Base-by-base conservation (phyloP, 2,329 filamentous ascomycete species). In the Verticillium nubilum region DNA sequence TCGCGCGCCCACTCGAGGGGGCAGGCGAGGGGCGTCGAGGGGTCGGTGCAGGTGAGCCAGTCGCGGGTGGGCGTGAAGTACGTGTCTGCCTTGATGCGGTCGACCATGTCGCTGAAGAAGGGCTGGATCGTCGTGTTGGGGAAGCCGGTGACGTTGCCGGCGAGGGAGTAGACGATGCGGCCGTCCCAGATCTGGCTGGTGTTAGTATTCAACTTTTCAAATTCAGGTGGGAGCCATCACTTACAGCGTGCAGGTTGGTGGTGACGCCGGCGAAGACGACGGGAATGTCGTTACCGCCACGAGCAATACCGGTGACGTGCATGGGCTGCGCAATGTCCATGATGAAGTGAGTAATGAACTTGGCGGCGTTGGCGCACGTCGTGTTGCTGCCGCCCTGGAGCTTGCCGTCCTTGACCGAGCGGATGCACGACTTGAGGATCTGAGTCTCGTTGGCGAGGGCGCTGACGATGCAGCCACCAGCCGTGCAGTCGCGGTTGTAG, bases 211-310 rank as follows among this genome's bases (percentile, higher is more conserved):
- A 6, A 25, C n/a, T 12, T 13, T 25, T 9, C 5, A 4, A 17
- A 23, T 7, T 7, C 7, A 3, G 47, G 25, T 9, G 47, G 25
- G 47, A 25, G 37, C 12, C 4, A 7, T 25, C n/a, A 19, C 56
- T 33, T 28, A 57, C 76, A 4, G 80, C 69, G 68, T 88, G 86
- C 5, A 88, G 75, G 67, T 88, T 88, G 28, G 81, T 82, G 37
- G 67, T 65, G 26, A 77, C 73, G 15, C 78, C 76, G 57, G 78
- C 71, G 68, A 83, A 88, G 1, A 71, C 72, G 5, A 87, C 85
- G 1, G 71, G 64, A 63, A 87, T 83, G 58, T 60, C 61, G 59
- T 63, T 64, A 56, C 62, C 62, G 54, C 62, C 62, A 56, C 59
- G 58, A 28, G 61, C 58, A 33, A 63, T 53, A 42, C 62, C 62